Evolutionary conservation across 164 flowering plant genomes (phyloP), one percentile per base, ranked within the genome.

Genomic region (Stephania japonica): DNA sequence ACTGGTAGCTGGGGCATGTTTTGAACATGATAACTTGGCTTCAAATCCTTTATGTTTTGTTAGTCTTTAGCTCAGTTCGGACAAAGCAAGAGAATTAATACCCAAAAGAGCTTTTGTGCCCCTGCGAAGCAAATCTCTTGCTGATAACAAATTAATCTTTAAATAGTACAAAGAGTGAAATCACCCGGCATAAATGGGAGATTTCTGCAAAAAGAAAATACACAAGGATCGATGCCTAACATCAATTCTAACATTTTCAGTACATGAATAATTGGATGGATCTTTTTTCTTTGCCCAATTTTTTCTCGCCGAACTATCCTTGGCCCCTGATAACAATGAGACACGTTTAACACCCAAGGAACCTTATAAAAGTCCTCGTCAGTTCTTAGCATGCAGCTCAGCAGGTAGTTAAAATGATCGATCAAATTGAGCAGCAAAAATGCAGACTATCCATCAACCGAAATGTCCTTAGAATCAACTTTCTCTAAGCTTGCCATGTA

Each of bases 401-500:
- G 16, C 16, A 0, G 0, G 53, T 47, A 16, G 53, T 16, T 16
- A 8, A 3, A 47, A 47, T 9, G 16, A 9, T 47, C 4, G 16
- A 47, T 47, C 13, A 3, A 47, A 47, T 12, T 9, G 53, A 47
- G 53, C 53, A 47, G 53, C 53, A 47, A 2, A 9, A 47, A 47
- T 24, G 61, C 38, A 38, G 69, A n/a, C 7, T 32, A 32, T 73
- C 74, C 70, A 72, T 65, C 53, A 42, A 43, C 25, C 24, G 71
- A n/a, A 32, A 43, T 42, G 67, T 76, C 68, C 13, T 65, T 72
- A 23, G 77, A 4, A 56, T 38, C 73, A n/a, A 77, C 88, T 88
- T 88, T 92, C 80, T 83, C 77, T 67, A 86, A 84, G 81, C 86
- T 84, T 63, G 93, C 99, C 97, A 88, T 92, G 83, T 92, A 94